Percentiles rank a stretch among this genome's conserved stretches.
phyloP scores from a whole-genome alignment of 495 filamentous ascomycete genomes.

The Xylaria cubensis region DNA sequence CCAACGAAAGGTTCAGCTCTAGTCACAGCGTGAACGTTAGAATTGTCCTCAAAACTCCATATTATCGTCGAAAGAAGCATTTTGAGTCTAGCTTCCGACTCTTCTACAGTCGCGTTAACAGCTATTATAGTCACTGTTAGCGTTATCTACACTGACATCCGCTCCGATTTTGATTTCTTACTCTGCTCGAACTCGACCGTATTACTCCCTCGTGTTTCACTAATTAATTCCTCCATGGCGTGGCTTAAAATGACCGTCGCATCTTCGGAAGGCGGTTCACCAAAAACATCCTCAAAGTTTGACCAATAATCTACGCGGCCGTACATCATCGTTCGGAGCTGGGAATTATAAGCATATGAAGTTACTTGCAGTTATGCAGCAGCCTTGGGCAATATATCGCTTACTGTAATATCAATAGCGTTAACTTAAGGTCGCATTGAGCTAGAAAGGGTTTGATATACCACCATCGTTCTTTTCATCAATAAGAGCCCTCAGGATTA shows the following conservation, averaged over 20 bases:
- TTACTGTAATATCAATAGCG: not conserved
- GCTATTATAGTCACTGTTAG: not conserved
- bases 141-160: not conserved
- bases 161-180: not conserved
- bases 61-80: not conserved
- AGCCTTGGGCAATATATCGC: not conserved
- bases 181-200: not conserved
- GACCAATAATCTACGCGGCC: conserved; percentile 3
- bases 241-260: not conserved
- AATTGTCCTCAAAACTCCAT: not conserved
- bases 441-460: not conserved
- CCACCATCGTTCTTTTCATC: not conserved
- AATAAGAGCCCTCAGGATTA: not conserved
- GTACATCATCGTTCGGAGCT: conserved; percentile 3
- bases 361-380: not conserved
- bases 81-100: not conserved
- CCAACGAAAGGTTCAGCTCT: not conserved
- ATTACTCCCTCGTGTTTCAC: not conserved
- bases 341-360: not conserved
- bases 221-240: not conserved
- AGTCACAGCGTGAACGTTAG: not conserved
- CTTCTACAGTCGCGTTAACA: not conserved
- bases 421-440: not conserved
- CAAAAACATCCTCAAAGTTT: not conserved
- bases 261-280: not conserved